phyloP scores from a whole-genome alignment of 2,329 filamentous ascomycete species.

The Trichoderma sp. region DNA sequence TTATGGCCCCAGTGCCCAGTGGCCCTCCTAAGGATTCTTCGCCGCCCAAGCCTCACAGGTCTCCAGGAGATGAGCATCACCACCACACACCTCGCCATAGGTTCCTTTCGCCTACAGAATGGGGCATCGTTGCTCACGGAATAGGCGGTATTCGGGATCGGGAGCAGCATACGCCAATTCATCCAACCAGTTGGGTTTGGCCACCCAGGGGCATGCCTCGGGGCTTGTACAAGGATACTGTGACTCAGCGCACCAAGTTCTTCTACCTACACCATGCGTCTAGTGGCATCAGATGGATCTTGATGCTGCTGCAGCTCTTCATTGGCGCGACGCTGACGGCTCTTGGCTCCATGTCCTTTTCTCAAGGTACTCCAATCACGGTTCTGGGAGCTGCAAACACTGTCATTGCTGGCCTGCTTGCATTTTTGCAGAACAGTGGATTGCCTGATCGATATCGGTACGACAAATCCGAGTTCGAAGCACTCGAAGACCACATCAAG shows the following conservation, averaged over 20 bases:
- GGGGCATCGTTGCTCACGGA: conserved; percentile 47
- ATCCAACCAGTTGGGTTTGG: conserved; percentile 44
- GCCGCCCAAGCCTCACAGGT: conserved; percentile 4
- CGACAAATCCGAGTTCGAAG: conserved; percentile 49
- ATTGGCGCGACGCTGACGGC: conserved; percentile 50
- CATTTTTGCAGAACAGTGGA: conserved; percentile 53
- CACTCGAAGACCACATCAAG: conserved; percentile 51
- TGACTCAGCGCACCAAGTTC: conserved; percentile 45
- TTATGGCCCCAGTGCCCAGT: neutral
- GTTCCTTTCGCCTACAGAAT: conserved; percentile 44
- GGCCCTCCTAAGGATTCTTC: neutral
- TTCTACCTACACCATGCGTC: conserved; percentile 45
- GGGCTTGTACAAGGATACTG: conserved; percentile 50
- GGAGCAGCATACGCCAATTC: conserved; percentile 43
- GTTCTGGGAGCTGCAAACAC: conserved; percentile 52
- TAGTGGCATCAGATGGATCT: conserved; percentile 43
- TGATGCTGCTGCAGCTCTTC: conserved; percentile 50
- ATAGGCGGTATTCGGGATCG: conserved; percentile 46
- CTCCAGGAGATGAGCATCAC: conserved; percentile 22
- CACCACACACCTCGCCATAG: conserved; percentile 33
- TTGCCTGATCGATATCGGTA: conserved; percentile 51
- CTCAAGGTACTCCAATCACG: conserved; percentile 44
- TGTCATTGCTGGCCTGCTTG: conserved; percentile 48
- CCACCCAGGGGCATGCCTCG: conserved; percentile 47
- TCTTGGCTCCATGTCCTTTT: conserved; percentile 43